These are phyloP conservation scores for Salmacisia buchloeana DNA, from an alignment of 1,284 basidiomycete genomes.

Conservation along the genomic window DNA sequence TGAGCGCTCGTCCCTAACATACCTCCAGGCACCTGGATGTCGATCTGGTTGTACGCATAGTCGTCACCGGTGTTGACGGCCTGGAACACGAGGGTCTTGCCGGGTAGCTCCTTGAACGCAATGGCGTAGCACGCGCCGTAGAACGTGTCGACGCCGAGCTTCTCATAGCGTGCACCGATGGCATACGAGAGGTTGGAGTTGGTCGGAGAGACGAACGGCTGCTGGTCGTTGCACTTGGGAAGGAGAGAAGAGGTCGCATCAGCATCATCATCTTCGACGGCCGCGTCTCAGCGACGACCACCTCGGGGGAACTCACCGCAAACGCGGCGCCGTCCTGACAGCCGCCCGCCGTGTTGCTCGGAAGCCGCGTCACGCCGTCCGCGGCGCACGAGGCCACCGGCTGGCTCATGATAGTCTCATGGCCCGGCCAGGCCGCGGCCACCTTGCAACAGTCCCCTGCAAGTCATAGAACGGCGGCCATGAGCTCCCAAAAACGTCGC, in stretches of 20 bases:
- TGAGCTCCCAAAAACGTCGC: neutral
- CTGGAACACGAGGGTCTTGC: constrained; percentile 4
- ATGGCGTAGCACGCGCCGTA: neutral
- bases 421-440: neutral
- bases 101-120: neutral
- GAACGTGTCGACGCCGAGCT: neutral
- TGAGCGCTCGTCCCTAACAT: neutral
- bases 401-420: neutral
- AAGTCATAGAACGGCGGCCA: neutral
- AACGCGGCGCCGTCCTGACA: neutral
- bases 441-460: constrained; percentile 6
- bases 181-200: neutral
- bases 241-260: neutral
- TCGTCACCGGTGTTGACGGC: neutral
- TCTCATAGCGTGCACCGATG: neutral
- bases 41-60: neutral
- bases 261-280: neutral
- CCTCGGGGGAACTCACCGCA: neutral
- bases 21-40: neutral
- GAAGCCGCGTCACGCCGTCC: neutral
- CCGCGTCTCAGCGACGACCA: neutral
- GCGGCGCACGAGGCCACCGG: neutral
- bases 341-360: neutral
- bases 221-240: neutral
- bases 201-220: neutral